Percentiles rank a stretch among this genome's conserved stretches.
These are phyloP conservation scores for Taxillus chinensis DNA, from an alignment of 164 flowering plant species.

Conservation along the genomic window DNA sequence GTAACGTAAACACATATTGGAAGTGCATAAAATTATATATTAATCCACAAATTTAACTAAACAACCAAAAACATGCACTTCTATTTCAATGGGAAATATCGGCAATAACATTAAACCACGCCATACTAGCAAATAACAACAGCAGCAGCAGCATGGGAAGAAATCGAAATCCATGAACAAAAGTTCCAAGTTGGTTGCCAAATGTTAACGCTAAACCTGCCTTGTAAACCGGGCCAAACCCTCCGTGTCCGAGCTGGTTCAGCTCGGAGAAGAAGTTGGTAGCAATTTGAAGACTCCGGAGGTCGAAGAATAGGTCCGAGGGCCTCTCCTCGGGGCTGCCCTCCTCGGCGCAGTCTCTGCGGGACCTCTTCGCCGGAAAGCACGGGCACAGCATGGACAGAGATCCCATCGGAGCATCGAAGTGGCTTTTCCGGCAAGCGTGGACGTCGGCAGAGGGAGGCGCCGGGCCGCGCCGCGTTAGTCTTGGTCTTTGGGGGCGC, in stretches of 20 bases:
- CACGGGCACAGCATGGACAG: conserved; percentile 17
- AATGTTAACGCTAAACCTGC: conserved; percentile 16
- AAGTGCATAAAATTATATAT: too few species aligned
- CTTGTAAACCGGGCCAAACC: conserved; percentile 86
- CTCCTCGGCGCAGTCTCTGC: conserved; percentile 1
- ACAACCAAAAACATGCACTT: too few species aligned
- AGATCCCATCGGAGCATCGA: conserved; percentile 16
- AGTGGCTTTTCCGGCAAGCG: neutral
- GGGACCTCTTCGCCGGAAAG: conserved; percentile 10
- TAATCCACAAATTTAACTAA: too few species aligned
- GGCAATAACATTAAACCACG: too few species aligned
- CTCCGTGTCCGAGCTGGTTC: conserved; percentile 73
- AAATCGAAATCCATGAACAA: too few species aligned
- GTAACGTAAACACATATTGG: too few species aligned
- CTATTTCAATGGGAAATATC: too few species aligned
- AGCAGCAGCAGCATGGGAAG: too few species aligned
- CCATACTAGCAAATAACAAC: too few species aligned
- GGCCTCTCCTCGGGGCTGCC: conserved; percentile 12
- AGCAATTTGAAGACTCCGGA: conserved; percentile 46
- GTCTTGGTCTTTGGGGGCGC: too few species aligned
- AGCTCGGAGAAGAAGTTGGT: conserved; percentile 68
- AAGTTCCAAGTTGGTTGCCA: too few species aligned
- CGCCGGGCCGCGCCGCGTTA: neutral
- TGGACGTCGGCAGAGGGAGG: neutral
- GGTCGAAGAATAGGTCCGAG: conserved; percentile 40